phyloP scores from a whole-genome alignment of 106 monocot genomes.

The Ottelia alismoides region DNA sequence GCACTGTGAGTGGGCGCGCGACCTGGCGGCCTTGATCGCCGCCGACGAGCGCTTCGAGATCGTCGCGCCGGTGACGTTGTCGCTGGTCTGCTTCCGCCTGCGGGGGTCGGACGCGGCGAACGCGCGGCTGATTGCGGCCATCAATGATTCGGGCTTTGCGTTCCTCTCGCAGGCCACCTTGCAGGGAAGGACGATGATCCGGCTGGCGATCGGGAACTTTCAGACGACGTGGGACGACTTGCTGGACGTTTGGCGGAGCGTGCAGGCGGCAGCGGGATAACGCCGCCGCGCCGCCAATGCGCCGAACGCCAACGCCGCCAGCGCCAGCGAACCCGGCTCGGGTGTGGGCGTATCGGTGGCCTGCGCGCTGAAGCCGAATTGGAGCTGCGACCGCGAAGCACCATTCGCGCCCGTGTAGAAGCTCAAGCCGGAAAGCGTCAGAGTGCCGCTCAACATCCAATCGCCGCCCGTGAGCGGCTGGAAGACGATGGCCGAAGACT shows the following conservation, averaged over 20 bases:
- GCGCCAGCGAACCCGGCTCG: no score
- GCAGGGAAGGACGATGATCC: not conserved
- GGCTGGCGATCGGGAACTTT: not conserved
- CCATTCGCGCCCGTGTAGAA: no score
- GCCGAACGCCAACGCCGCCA: no score
- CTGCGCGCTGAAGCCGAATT: no score
- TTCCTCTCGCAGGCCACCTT: not conserved
- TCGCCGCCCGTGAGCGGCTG: no score
- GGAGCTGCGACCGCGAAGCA: no score
- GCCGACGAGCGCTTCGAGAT: slow-evolving; percentile 5
- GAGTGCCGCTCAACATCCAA: no score
- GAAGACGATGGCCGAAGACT: no score
- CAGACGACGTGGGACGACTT: not conserved
- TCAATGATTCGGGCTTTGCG: not conserved
- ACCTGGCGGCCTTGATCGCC: not conserved
- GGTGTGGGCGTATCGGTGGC: no score
- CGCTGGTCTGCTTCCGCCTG: slow-evolving; percentile 5
- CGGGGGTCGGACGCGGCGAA: slow-evolving; percentile 1
- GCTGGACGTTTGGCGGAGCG: not conserved
- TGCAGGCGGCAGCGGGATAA: no score
- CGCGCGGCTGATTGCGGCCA: not conserved
- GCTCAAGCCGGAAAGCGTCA: no score
- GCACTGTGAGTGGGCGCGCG: not conserved
- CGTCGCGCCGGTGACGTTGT: not conserved
- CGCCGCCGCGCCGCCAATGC: no score